Conservation (phyloP, 2,329 filamentous ascomycete genomes). For the Scedosporium minutisporum region DNA sequence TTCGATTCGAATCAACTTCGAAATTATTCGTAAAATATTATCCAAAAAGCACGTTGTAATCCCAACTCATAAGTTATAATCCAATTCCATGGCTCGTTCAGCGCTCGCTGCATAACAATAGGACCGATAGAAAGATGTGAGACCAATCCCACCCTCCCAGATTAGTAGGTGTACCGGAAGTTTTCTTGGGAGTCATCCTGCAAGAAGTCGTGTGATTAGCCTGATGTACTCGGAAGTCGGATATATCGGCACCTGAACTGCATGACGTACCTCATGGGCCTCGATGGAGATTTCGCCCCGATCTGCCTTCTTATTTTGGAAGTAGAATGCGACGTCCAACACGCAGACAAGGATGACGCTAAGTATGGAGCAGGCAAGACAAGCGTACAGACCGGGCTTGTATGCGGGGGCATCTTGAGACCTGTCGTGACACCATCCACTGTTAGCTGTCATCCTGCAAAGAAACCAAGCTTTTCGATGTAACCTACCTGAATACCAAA, state of each 20-base stretch:
- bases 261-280: slow-evolving; percentile 33
- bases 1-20: too few species aligned
- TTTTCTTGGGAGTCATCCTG: slow-evolving; percentile 11
- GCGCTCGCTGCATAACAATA: too few species aligned
- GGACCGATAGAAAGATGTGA: too few species aligned
- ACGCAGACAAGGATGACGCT: slow-evolving; percentile 34
- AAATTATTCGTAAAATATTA: too few species aligned
- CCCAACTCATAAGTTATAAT: too few species aligned
- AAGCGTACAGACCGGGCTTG: slow-evolving; percentile 44
- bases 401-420: slow-evolving; percentile 42
- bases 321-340: slow-evolving; percentile 29
- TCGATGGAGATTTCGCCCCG: slow-evolving; percentile 43
- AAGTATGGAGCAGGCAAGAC: slow-evolving; percentile 39
- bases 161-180: slow-evolving; percentile 9
- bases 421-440: neutral
- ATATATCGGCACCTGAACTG: neutral
- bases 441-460: neutral
- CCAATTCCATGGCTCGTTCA: too few species aligned
- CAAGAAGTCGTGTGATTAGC: neutral
- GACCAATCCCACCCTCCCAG: too few species aligned
- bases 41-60: too few species aligned
- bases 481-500: slow-evolving; percentile 53
- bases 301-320: slow-evolving; percentile 41
- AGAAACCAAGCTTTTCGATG: too few species aligned
- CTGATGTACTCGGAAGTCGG: neutral